Base-by-base conservation (phyloP, 2,329 filamentous ascomycete species). In the Aspergillus sp. region DNA sequence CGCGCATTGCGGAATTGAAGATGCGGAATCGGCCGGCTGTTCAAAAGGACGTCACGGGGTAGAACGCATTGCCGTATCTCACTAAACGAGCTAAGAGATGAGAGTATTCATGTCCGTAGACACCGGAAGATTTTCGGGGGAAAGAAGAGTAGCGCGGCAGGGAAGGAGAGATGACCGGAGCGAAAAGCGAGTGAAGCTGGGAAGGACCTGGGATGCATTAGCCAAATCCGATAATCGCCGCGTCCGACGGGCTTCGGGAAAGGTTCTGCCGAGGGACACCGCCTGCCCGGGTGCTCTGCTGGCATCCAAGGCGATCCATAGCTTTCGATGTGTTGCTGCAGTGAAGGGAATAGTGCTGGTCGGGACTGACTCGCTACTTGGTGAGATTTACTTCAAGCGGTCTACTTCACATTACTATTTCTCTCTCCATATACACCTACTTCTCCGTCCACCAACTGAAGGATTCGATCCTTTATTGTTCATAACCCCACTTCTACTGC, bases 1-100 rank as follows among this genome's bases (percentile, higher is more conserved):
- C 73, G 75, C 77, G 75, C 76, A 79, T 78, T 63, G 73, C 72
- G 67, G 65, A 66, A 59, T 65, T 67, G 61, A 58, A 54, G 46
- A 64, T 62, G 61, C 56, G 64, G 60, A 64, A 59, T 65, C 58
- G 61, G 61, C 64, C 57, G 61, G 59, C 65, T 63, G 61, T 66
- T 67, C 58, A 65, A 31, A 65, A 65, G 57, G 61, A 65, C 65
- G 65, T 72, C 65, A 69, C 61, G 61, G 65, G 64, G 57, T 56
- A 36, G 53, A 57, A 47, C 60, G 63, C 60, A 63, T 62, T 69
- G 71, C 71, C 74, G 75, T 74, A 70, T 73, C 68, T 71, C 60
- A 66, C 45, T 64, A 54, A 54, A 51, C 49, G 18, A 61, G 57
- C 46, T 56, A 45, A 54, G 59, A 56, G 16, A 32, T 49, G 50